Conservation (phyloP, 2,329 filamentous ascomycete species). For the Fusarium albosuccineum region DNA sequence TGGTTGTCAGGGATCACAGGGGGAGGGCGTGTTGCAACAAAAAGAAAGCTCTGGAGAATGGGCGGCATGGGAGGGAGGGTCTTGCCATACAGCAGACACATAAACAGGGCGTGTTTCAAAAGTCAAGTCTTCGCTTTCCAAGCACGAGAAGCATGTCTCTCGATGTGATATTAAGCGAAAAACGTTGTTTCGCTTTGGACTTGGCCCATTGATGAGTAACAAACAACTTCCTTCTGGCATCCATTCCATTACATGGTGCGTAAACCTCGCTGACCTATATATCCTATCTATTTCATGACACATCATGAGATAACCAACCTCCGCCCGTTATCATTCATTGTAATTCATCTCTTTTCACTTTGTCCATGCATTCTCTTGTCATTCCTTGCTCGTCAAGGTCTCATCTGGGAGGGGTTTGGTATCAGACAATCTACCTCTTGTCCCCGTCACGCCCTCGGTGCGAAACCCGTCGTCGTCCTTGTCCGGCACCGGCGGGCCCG, state of each 20-base stretch:
- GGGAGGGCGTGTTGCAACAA: constrained; percentile 18
- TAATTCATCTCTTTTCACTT: not conserved
- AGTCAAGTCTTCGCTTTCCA: constrained; percentile 3
- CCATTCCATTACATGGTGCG: not conserved
- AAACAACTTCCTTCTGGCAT: constrained; percentile 10
- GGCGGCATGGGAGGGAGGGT: constrained; percentile 5
- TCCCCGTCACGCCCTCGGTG: constrained; percentile 43
- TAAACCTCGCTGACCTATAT: constrained; percentile 13
- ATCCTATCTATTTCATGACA: constrained; percentile 16
- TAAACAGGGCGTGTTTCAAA: constrained; percentile 13
- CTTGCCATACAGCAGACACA: constrained; percentile 5
- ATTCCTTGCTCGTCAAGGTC: constrained; percentile 25
- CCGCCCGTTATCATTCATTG: not conserved
- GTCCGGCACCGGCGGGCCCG: constrained; percentile 21
- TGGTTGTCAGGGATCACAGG: constrained; percentile 13
- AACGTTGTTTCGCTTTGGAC: not conserved
- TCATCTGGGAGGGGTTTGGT: constrained; percentile 16
- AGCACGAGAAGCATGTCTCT: not conserved
- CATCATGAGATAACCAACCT: constrained; percentile 14
- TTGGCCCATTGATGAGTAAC: constrained; percentile 10
- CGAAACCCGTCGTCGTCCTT: constrained; percentile 46
- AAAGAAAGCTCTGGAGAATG: constrained; percentile 26
- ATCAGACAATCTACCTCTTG: constrained; percentile 35
- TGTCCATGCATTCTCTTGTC: constrained; percentile 1
- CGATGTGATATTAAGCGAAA: not conserved